A percentile compares a stretch with the other conserved stretches of the same genome.
Evolutionary conservation across 371 early-diverging fungal genomes (phyloP).

Genomic region (Lichtheimia ornata): DNA sequence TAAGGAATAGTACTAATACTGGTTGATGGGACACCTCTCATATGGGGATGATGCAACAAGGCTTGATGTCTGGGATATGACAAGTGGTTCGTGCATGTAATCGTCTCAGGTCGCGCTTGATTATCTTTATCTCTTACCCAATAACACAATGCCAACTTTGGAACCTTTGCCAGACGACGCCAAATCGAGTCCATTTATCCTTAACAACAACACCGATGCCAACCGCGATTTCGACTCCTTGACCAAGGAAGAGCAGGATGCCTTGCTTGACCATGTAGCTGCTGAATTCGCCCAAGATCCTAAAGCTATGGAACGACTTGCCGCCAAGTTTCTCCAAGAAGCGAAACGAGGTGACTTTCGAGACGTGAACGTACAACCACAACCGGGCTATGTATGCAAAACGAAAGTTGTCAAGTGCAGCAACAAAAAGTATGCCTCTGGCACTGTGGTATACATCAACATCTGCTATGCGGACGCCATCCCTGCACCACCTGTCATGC

Average conservation of each 20-base stretch:
- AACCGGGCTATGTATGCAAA: constrained; percentile 66
- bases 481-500: constrained; percentile 57
- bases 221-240: constrained; percentile 19
- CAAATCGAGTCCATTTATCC: neutral
- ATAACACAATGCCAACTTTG: constrained; percentile 4
- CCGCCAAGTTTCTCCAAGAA: constrained; percentile 15
- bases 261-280: constrained; percentile 30
- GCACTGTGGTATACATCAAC: constrained; percentile 67
- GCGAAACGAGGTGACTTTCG: constrained; percentile 22
- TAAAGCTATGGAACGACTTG: constrained; percentile 24
- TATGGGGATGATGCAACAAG: too few species aligned
- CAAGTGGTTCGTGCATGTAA: too few species aligned
- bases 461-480: constrained; percentile 63
- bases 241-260: constrained; percentile 31
- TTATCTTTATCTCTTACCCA: too few species aligned
- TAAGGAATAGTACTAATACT: too few species aligned
- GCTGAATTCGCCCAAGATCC: constrained; percentile 36
- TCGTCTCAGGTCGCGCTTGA: too few species aligned
- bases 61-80: too few species aligned
- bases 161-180: constrained; percentile 4
- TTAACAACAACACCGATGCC: neutral
- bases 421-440: constrained; percentile 15
- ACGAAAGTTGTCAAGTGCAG: constrained; percentile 39
- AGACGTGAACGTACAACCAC: constrained; percentile 40
- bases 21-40: too few species aligned